These are phyloP conservation scores for Termitomyces sp. DNA, from an alignment of 768 basidiomycete species.

Conservation along the genomic window DNA sequence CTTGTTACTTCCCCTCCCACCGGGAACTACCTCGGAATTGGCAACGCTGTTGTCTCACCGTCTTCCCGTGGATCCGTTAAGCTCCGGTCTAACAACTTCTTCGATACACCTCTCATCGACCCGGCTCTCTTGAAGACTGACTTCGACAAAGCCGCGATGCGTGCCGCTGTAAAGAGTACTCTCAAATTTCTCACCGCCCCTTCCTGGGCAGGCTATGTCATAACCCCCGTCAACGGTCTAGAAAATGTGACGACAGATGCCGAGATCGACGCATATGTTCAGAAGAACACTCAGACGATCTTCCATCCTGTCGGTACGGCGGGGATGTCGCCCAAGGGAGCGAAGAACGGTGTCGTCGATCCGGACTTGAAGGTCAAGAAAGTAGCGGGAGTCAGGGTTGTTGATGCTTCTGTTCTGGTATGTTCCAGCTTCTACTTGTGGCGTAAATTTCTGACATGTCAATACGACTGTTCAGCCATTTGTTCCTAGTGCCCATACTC, in stretches of 20 bases:
- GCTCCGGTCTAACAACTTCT: conserved; percentile 4
- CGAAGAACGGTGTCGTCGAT: conserved; percentile 25
- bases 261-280: conserved; percentile 1
- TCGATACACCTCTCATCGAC: conserved; percentile 7
- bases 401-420: conserved; percentile 28
- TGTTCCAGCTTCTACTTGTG: background rate
- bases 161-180: conserved; percentile 1
- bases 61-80: conserved; percentile 8
- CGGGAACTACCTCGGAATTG: conserved; percentile 5
- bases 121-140: conserved; percentile 2
- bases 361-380: conserved; percentile 27
- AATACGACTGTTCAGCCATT: background rate
- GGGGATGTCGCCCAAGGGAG: conserved; percentile 21
- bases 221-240: background rate
- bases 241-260: conserved; percentile 1
- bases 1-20: conserved; percentile 1
- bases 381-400: conserved; percentile 24
- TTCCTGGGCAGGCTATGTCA: conserved; percentile 1
- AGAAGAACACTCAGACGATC: background rate
- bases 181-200: conserved; percentile 6
- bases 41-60: conserved; percentile 1
- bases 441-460: background rate
- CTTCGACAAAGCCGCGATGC: conserved; percentile 5
- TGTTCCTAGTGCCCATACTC: background rate
- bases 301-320: conserved; percentile 18